Base-by-base conservation (phyloP, 2,329 filamentous ascomycete genomes). In the Xylariaceae sp. region DNA sequence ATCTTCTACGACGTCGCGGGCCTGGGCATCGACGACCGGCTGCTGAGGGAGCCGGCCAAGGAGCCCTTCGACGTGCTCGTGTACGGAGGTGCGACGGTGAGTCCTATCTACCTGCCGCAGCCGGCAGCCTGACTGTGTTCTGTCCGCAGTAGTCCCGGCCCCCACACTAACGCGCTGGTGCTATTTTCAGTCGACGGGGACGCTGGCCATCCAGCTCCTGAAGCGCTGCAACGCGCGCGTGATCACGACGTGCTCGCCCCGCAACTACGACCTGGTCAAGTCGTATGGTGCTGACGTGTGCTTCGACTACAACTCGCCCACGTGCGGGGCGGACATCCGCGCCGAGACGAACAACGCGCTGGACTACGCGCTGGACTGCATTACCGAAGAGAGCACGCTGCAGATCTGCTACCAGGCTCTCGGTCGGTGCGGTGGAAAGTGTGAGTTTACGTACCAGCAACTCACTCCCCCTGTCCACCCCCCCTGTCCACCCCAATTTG, bases 61-160 rank as follows among this genome's bases (percentile, higher is more conserved):
- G 36, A 42, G 18, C 15, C 38, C n/a, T 31, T 37, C 14, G 37
- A 40, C 26, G 52, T 72, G 0, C 47, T 72, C 1, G 59, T 72
- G 3, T 60, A 58, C 29, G 68, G 67, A 2, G 70, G 66, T 2
- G 54, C 51, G 21, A 66, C 64, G 2, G n/a, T n/a, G n/a, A n/a
- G n/a, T n/a, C n/a, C n/a, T n/a, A n/a, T n/a, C n/a, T n/a, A n/a
- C n/a, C n/a, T n/a, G n/a, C n/a, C n/a, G n/a, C n/a, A n/a, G n/a
- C n/a, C n/a, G n/a, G n/a, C n/a, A n/a, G n/a, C n/a, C n/a, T n/a
- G n/a, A n/a, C n/a, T n/a, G n/a, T n/a, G n/a, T n/a, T n/a, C n/a
- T n/a, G n/a, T n/a, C n/a, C n/a, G n/a, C n/a, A n/a, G n/a, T n/a
- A n/a, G n/a, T n/a, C n/a, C n/a, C n/a, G n/a, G n/a, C n/a, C n/a